A percentile compares a stretch with the other conserved stretches of the same genome.
These are phyloP conservation scores for Hymenoscyphus scutula DNA, from an alignment of 2,329 filamentous ascomycete species.

Conservation along the genomic window DNA sequence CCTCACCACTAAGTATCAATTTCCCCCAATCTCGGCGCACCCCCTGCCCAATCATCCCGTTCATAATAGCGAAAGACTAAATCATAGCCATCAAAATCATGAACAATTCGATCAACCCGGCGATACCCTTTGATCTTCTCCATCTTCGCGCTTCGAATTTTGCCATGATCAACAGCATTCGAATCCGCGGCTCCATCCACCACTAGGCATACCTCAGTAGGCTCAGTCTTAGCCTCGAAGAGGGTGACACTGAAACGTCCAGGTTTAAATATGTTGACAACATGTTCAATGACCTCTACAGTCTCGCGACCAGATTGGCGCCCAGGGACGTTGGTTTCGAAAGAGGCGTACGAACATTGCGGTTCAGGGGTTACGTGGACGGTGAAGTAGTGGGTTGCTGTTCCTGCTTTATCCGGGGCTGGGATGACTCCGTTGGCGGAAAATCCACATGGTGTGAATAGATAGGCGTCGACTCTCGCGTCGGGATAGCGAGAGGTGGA, in stretches of 20 bases:
- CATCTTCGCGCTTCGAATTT: constrained; percentile 45
- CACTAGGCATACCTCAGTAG: constrained; percentile 22
- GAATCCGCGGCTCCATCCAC: constrained; percentile 36
- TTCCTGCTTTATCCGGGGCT: constrained; percentile 58
- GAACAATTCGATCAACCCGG: constrained; percentile 89
- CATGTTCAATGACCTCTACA: constrained; percentile 86
- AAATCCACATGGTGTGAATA: constrained; percentile 95
- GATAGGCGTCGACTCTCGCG: constrained; percentile 89
- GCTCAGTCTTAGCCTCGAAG: constrained; percentile 77
- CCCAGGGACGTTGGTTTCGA: constrained; percentile 95
- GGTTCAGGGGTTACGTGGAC: constrained; percentile 98
- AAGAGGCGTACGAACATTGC: constrained; percentile 94
- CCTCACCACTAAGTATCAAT: constrained; percentile 25
- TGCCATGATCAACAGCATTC: constrained; percentile 41
- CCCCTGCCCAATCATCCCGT: constrained; percentile 67
- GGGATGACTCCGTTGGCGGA: constrained; percentile 96
- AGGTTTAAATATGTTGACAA: constrained; percentile 93
- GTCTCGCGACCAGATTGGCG: constrained; percentile 85
- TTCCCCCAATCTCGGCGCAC: constrained; percentile 35
- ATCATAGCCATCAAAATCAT: constrained; percentile 96
- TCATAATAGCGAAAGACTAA: constrained; percentile 97
- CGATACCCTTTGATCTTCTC: constrained; percentile 84
- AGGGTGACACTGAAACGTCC: constrained; percentile 97
- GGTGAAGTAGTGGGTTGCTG: constrained; percentile 81
- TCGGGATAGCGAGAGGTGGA: constrained; percentile 84